Percentiles rank a stretch among this genome's conserved stretches.
Conservation (phyloP, 2,329 filamentous ascomycete species). For the Hymenoscyphus occultus region DNA sequence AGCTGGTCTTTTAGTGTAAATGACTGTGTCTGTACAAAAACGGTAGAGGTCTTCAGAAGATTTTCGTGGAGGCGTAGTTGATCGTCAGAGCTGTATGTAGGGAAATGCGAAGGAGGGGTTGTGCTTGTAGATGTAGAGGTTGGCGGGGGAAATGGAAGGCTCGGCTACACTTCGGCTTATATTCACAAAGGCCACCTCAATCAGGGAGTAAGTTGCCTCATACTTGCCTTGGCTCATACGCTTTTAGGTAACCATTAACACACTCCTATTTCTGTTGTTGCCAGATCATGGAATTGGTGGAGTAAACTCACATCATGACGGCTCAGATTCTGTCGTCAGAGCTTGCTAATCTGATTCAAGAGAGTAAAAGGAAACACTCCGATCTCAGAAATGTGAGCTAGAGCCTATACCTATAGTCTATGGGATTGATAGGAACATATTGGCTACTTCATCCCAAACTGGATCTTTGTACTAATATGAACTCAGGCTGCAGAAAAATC, state of each 20-base stretch:
- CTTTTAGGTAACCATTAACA: neutral
- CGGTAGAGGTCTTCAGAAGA: neutral
- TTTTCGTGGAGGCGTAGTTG: neutral
- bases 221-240: constrained; percentile 8
- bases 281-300: constrained; percentile 26
- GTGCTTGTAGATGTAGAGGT: neutral
- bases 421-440: constrained; percentile 4
- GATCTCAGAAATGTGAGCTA: constrained; percentile 74
- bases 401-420: constrained; percentile 7
- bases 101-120: neutral
- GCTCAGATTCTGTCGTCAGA: constrained; percentile 85
- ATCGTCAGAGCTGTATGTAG: neutral
- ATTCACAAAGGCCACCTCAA: constrained; percentile 19
- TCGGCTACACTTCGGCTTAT: constrained; percentile 21
- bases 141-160: constrained; percentile 12
- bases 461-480: constrained; percentile 22
- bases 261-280: constrained; percentile 5
- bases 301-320: constrained; percentile 60
- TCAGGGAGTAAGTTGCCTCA: constrained; percentile 4
- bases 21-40: neutral
- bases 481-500: constrained; percentile 88
- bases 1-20: neutral
- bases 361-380: constrained; percentile 91
- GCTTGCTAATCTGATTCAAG: constrained; percentile 86
- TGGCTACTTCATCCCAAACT: neutral